phyloP scores from a whole-genome alignment of 2,329 filamentous ascomycete genomes.

The Hymenoscyphus repandus region DNA sequence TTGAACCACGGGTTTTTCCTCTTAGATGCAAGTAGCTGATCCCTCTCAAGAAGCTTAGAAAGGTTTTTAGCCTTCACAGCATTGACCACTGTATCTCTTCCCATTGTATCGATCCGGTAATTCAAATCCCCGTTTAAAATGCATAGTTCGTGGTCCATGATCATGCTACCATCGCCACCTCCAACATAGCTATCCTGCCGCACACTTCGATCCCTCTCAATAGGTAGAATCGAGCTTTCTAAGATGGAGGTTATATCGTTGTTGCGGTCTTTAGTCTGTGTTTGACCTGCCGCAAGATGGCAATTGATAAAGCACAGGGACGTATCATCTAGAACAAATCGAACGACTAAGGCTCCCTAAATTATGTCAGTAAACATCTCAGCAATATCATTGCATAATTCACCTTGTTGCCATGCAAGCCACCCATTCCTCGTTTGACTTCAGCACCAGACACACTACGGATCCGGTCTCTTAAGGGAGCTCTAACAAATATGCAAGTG shows the following conservation, averaged over 20 bases:
- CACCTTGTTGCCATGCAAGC: conserved; percentile 87
- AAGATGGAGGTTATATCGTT: conserved; percentile 89
- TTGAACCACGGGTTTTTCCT: conserved; percentile 87
- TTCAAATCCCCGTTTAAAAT: conserved; percentile 94
- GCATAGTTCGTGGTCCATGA: conserved; percentile 96
- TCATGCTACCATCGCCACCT: conserved; percentile 92
- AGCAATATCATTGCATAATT: conserved; percentile 1
- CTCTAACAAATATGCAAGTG: conserved; percentile 90
- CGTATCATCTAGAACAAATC: conserved; percentile 91
- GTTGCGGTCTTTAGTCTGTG: conserved; percentile 83
- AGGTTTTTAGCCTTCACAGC: conserved; percentile 80
- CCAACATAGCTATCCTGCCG: conserved; percentile 77
- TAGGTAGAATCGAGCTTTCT: conserved; percentile 69
- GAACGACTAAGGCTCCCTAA: conserved; percentile 76
- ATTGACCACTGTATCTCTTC: conserved; percentile 83
- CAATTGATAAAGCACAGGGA: conserved; percentile 97
- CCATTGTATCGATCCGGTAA: conserved; percentile 97
- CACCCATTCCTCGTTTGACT: conserved; percentile 94
- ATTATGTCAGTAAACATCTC: conserved; percentile 10
- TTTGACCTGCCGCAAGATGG: conserved; percentile 90
- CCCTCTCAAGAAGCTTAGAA: conserved; percentile 79
- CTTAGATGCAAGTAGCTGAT: conserved; percentile 84
- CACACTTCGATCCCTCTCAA: conserved; percentile 59
- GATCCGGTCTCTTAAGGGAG: conserved; percentile 69
- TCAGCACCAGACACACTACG: conserved; percentile 73